Conservation (phyloP, 768 basidiomycete species). For the Tricholoma furcatifolium region DNA sequence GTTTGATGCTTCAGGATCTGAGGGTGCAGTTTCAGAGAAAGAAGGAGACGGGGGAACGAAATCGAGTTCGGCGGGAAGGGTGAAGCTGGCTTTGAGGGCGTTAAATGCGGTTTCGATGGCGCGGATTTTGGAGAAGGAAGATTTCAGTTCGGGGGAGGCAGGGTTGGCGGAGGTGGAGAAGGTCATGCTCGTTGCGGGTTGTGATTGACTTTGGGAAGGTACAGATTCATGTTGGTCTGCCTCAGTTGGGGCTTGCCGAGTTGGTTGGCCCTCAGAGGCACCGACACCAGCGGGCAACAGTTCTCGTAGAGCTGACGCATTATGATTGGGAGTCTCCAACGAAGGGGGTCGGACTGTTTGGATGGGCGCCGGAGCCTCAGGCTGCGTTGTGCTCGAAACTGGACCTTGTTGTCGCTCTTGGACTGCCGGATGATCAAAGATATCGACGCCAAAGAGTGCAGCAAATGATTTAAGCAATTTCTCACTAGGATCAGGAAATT, state of each 20-base stretch:
- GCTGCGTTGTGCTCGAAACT: too few relatives aligned
- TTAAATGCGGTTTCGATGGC: constrained; percentile 39
- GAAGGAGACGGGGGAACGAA: constrained; percentile 32
- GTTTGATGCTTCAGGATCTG: constrained; percentile 9
- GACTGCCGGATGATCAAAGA: neutral
- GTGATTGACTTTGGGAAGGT: neutral
- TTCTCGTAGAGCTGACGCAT: neutral
- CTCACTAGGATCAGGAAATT: neutral
- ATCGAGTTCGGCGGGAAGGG: constrained; percentile 36
- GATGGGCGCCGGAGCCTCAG: too few relatives aligned
- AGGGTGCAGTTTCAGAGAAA: constrained; percentile 12
- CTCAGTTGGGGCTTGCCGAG: too few relatives aligned
- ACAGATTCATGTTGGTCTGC: too few relatives aligned
- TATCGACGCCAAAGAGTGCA: neutral
- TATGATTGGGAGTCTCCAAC: neutral
- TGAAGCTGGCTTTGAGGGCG: constrained; percentile 33
- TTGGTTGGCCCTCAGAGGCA: too few relatives aligned
- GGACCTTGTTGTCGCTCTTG: too few relatives aligned
- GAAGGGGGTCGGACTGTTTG: too few relatives aligned
- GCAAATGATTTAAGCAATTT: neutral
- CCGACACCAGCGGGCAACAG: too few relatives aligned
- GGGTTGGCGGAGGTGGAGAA: neutral
- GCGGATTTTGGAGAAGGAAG: constrained; percentile 22
- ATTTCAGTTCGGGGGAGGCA: neutral
- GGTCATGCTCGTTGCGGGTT: neutral